phyloP scores from a whole-genome alignment of 257 asterid species.

The Fraxinus americana region DNA sequence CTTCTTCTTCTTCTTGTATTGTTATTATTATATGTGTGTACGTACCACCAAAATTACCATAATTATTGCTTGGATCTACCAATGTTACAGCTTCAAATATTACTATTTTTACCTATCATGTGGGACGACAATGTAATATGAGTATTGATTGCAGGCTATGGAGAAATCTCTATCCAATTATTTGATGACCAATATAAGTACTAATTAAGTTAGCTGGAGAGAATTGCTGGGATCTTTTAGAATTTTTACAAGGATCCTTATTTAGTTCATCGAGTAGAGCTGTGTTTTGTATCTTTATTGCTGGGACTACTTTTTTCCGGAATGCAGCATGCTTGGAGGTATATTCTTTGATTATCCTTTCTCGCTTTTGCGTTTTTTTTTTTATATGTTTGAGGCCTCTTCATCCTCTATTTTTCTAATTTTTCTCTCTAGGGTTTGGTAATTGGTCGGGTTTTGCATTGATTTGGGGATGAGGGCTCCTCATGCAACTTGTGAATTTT shows the following conservation, averaged over 20 bases:
- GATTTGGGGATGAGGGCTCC: too few relatives aligned
- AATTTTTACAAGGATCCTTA: background rate
- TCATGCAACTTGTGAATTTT: too few relatives aligned
- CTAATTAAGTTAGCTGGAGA: background rate
- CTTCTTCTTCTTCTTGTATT: too few relatives aligned
- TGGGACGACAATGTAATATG: background rate
- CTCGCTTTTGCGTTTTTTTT: background rate
- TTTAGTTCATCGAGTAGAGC: background rate
- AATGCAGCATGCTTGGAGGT: background rate
- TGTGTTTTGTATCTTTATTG: background rate
- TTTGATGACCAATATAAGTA: background rate
- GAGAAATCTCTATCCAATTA: background rate
- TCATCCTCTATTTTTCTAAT: background rate
- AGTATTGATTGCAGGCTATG: background rate
- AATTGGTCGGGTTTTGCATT: too few relatives aligned
- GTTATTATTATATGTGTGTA: too few relatives aligned
- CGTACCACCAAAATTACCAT: background rate
- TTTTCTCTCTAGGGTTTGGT: background rate
- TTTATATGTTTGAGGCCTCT: background rate
- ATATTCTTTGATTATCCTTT: background rate
- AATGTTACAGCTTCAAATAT: background rate
- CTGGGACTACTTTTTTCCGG: background rate
- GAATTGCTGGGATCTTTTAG: background rate
- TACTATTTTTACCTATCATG: background rate
- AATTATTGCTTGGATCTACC: background rate